These are phyloP conservation scores for Mesotaenium endlicherianum DNA, from an alignment of 139 green algal species.

Conservation along the genomic window DNA sequence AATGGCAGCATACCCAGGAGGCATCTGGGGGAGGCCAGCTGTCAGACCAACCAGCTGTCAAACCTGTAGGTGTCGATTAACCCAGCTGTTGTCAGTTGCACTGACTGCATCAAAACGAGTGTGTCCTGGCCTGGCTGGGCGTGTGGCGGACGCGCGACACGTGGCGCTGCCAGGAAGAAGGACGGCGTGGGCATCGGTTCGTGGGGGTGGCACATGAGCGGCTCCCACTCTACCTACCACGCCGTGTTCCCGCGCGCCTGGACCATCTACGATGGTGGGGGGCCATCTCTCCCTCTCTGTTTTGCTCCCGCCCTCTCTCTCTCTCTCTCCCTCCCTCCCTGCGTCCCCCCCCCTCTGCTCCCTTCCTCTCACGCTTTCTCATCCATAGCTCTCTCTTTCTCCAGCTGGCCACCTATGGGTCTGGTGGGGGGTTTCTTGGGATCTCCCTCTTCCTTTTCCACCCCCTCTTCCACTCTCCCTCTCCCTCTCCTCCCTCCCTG, in stretches of 20 bases:
- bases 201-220: conserved; percentile 44
- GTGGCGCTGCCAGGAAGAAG: too few relatives aligned
- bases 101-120: too few relatives aligned
- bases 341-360: background rate
- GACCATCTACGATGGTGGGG: conserved; percentile 51
- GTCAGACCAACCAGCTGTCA: too few relatives aligned
- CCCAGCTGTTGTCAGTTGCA: too few relatives aligned
- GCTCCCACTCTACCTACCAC: conserved; percentile 31
- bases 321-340: background rate
- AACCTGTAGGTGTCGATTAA: too few relatives aligned
- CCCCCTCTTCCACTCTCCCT: background rate
- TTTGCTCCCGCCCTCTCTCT: background rate
- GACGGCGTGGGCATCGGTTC: conserved; percentile 16
- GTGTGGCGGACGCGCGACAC: too few relatives aligned
- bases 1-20: too few relatives aligned
- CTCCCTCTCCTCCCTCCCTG: background rate
- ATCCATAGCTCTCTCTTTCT: background rate
- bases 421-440: too few relatives aligned
- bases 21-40: too few relatives aligned
- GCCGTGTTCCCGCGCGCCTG: conserved; percentile 49
- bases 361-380: background rate
- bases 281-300: background rate
- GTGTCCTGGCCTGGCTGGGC: too few relatives aligned
- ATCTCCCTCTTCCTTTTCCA: background rate
- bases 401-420: too few relatives aligned